Conservation (phyloP, 108 stramenopile species). For the Cyclotella distinguenda region DNA sequence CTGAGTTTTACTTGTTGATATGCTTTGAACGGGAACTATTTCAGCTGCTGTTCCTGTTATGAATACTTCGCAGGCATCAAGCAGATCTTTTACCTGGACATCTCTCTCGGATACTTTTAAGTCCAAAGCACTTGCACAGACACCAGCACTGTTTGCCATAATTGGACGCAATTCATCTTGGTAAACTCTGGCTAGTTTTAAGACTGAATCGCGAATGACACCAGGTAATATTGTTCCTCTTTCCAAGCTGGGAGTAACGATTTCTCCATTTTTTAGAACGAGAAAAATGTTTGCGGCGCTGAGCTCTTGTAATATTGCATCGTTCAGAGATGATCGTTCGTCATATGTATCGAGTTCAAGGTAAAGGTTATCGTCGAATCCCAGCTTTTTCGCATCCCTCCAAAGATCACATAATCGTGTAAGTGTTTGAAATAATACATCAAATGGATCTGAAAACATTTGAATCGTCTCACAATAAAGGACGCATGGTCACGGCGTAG, state of each 20-base stretch:
- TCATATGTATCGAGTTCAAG: conserved; percentile 81
- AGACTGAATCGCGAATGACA: conserved; percentile 73
- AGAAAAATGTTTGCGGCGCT: conserved; percentile 83
- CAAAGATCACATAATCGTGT: conserved; percentile 1
- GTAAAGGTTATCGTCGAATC: conserved; percentile 81
- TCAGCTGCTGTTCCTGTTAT: conserved; percentile 83
- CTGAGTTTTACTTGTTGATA: conserved; percentile 64
- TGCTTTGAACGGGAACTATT: conserved; percentile 67
- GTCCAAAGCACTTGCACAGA: conserved; percentile 18
- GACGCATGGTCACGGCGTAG: conserved; percentile 74
- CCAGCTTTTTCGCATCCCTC: conserved; percentile 72
- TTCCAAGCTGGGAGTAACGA: conserved; percentile 76
- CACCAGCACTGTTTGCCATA: conserved; percentile 52
- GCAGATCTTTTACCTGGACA: conserved; percentile 70
- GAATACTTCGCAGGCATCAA: conserved; percentile 75
- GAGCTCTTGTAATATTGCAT: conserved; percentile 78
- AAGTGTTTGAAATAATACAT: neutral
- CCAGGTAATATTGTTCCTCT: conserved; percentile 83
- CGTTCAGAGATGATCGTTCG: conserved; percentile 29
- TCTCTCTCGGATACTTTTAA: conserved; percentile 68
- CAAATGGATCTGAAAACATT: neutral
- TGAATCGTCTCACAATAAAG: conserved; percentile 55
- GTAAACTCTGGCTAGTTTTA: conserved; percentile 61
- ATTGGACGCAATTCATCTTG: conserved; percentile 59
- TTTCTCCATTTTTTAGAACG: conserved; percentile 77